A percentile compares a stretch with the other conserved stretches of the same genome.
These are phyloP conservation scores for Cryptosporidium parvum DNA, from an alignment of 169 alveolate species.

Conservation along the genomic window DNA sequence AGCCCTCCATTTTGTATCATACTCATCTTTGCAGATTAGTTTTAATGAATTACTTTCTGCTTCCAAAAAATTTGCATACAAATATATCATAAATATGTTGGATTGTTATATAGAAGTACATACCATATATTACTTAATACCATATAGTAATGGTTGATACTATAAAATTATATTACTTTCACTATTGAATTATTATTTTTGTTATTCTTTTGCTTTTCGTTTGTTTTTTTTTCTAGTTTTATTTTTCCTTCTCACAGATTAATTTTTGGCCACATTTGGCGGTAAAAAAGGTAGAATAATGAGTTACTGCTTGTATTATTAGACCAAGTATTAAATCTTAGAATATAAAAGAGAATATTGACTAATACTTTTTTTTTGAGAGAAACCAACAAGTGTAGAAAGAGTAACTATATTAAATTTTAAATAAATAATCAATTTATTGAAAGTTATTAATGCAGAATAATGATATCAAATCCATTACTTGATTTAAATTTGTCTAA, in stretches of 20 bases:
- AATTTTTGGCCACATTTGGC: neutral
- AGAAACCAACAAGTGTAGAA: neutral
- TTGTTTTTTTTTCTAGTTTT: neutral
- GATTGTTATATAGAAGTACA: neutral
- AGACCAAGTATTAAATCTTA: neutral
- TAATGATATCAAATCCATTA: neutral
- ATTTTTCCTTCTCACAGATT: neutral
- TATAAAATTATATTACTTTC: neutral
- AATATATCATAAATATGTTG: too few relatives aligned
- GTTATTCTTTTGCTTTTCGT: neutral
- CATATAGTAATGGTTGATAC: too few relatives aligned
- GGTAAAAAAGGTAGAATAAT: neutral
- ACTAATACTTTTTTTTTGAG: neutral
- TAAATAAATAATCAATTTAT: neutral
- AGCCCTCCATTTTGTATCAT: conserved; percentile 98
- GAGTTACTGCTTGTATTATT: neutral
- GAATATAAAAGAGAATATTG: conserved; percentile 1
- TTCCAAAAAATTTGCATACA: neutral
- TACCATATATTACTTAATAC: too few relatives aligned
- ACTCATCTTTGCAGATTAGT: conserved; percentile 88
- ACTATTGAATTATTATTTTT: too few relatives aligned
- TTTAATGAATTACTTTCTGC: neutral
- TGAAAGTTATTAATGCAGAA: neutral
- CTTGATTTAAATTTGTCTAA: conserved; percentile 1
- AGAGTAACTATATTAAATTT: neutral